phyloP scores from a whole-genome alignment of 2,329 filamentous ascomycete genomes.

The Colletotrichum tamarilloi region DNA sequence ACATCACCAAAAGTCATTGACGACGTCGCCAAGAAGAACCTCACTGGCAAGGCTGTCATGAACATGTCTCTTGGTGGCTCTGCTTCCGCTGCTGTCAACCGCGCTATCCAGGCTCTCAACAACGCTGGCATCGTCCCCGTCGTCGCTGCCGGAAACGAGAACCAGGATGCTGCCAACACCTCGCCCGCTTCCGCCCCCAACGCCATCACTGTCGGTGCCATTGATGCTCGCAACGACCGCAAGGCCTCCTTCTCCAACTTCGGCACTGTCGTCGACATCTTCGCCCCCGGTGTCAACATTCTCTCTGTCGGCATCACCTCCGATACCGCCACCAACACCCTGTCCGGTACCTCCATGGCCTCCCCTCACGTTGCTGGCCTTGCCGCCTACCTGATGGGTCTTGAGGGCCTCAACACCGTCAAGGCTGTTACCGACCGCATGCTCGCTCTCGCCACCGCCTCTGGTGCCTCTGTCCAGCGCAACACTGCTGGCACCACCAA shows the following conservation, averaged over 20 bases:
- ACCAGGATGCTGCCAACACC: conserved; percentile 59
- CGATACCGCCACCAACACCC: conserved; percentile 54
- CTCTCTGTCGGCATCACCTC: conserved; percentile 63
- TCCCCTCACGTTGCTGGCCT: conserved; percentile 75
- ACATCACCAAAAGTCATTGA: conserved; percentile 48
- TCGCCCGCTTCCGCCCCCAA: conserved; percentile 66
- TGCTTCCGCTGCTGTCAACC: conserved; percentile 62
- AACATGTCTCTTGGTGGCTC: conserved; percentile 72
- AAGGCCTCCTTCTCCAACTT: conserved; percentile 70
- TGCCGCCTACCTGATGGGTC: conserved; percentile 73
- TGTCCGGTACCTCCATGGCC: conserved; percentile 73
- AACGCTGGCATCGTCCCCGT: conserved; percentile 65
- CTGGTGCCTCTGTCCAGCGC: conserved; percentile 55
- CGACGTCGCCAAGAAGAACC: conserved; percentile 54
- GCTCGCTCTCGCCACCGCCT: conserved; percentile 61
- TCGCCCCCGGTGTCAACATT: conserved; percentile 66
- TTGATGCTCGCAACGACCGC: conserved; percentile 61
- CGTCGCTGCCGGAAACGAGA: conserved; percentile 71
- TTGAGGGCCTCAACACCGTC: conserved; percentile 61
- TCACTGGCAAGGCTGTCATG: conserved; percentile 67
- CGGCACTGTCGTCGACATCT: conserved; percentile 63
- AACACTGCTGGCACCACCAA: conserved; percentile 59
- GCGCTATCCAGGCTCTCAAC: conserved; percentile 62
- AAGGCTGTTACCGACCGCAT: conserved; percentile 59
- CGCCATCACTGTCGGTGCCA: conserved; percentile 70